phyloP scores from a whole-genome alignment of 352 stramenopile species.

The Phytophthora chlamydospora region DNA sequence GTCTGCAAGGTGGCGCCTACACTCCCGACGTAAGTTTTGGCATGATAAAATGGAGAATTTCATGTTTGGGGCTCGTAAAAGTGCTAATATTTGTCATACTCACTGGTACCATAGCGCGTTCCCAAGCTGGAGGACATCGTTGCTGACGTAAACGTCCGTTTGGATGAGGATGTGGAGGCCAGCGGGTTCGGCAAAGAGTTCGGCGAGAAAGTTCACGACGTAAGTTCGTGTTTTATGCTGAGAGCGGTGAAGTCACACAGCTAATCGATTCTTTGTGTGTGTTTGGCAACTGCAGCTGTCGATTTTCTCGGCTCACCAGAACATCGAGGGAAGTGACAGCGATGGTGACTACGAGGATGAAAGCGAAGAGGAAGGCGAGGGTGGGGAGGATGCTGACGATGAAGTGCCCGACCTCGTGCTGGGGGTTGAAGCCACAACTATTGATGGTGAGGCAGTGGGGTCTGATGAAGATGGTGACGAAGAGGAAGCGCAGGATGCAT shows the following conservation, averaged over 20 bases:
- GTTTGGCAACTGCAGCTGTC: constrained; percentile 54
- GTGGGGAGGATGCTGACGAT: constrained; percentile 39
- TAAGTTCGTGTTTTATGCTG: constrained; percentile 31
- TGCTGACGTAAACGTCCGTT: constrained; percentile 56
- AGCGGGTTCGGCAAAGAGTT: constrained; percentile 85
- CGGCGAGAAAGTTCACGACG: constrained; percentile 69
- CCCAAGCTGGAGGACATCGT: constrained; percentile 75
- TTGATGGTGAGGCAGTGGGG: constrained; percentile 23
- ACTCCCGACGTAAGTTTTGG: constrained; percentile 80
- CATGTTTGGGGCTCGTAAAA: too few relatives aligned
- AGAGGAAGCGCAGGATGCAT: constrained; percentile 43
- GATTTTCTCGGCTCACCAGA: constrained; percentile 83
- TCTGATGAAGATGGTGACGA: constrained; percentile 43
- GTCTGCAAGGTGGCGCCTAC: constrained; percentile 82
- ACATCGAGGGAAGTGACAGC: constrained; percentile 42
- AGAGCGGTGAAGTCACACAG: neutral
- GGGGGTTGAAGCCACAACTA: constrained; percentile 38
- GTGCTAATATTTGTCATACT: constrained; percentile 7
- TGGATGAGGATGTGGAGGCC: constrained; percentile 79
- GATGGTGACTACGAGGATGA: constrained; percentile 58
- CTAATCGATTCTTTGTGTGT: constrained; percentile 7
- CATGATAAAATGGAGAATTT: too few relatives aligned
- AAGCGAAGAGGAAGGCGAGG: constrained; percentile 39
- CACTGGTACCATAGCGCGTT: constrained; percentile 39
- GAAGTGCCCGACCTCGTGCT: constrained; percentile 46